phyloP scores from a whole-genome alignment of 352 stramenopile species.

The Plasmopara muralis region DNA sequence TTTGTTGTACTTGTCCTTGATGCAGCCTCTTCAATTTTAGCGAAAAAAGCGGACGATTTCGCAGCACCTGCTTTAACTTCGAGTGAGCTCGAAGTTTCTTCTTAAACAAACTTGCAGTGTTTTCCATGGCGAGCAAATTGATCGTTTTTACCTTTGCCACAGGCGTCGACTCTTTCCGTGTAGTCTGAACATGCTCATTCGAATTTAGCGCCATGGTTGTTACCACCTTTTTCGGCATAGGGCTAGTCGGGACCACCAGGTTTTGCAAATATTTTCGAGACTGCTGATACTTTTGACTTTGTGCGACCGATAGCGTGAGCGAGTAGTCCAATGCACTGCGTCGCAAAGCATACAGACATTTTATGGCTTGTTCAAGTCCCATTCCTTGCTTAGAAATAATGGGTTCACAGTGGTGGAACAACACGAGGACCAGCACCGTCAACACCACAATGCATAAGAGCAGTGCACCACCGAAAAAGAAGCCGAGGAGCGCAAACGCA shows the following conservation, averaged over 20 bases:
- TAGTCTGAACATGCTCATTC: conserved; percentile 4
- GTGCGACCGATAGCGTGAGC: conserved; percentile 50
- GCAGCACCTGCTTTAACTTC: conserved; percentile 25
- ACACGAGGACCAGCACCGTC: conserved; percentile 13
- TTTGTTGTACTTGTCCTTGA: conserved; percentile 4
- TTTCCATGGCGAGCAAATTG: conserved; percentile 5
- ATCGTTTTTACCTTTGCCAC: conserved; percentile 11
- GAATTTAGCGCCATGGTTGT: conserved; percentile 21
- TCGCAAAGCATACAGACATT: conserved; percentile 24
- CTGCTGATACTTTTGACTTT: conserved; percentile 21
- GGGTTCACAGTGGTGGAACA: conserved; percentile 14
- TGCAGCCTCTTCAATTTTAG: conserved; percentile 21
- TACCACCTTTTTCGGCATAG: conserved; percentile 23
- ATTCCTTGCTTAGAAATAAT: conserved; percentile 9
- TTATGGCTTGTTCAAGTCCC: conserved; percentile 18
- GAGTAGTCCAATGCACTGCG: conserved; percentile 48
- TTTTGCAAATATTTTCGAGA: conserved; percentile 20
- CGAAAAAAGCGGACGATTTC: conserved; percentile 13
- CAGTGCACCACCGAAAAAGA: conserved; percentile 34
- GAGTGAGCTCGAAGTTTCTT: conserved; percentile 25
- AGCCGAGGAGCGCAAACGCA: conserved; percentile 20
- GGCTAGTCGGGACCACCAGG: conserved; percentile 14
- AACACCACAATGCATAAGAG: conserved; percentile 33
- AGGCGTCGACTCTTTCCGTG: conserved; percentile 10
- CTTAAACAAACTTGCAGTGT: conserved; percentile 9